Evolutionary conservation across 495 filamentous ascomycete genomes (phyloP).

Genomic region (Annulohypoxylon nitens): DNA sequence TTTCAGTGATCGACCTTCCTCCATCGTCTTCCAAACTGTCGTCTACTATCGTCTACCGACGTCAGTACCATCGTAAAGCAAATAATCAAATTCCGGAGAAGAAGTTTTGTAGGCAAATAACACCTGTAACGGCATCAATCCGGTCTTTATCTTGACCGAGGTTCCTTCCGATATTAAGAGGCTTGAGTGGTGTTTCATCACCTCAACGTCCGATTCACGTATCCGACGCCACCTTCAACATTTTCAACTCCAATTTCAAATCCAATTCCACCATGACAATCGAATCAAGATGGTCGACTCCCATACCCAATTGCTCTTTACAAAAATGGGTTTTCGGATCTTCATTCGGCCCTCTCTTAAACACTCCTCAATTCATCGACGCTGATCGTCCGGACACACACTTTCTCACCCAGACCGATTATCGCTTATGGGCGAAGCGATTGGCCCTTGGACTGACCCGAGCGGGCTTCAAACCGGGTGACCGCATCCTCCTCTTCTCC

Average conservation of each 20-base stretch:
- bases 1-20: background rate
- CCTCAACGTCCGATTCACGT: background rate
- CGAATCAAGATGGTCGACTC: conserved; percentile 58
- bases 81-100: background rate
- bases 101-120: background rate
- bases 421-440: conserved; percentile 77
- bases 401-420: conserved; percentile 58
- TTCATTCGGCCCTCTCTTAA: conserved; percentile 52
- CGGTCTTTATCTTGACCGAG: background rate
- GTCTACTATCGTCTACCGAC: background rate
- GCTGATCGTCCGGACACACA: conserved; percentile 67
- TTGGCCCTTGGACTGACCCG: conserved; percentile 77
- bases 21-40: background rate
- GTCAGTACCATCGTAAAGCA: background rate
- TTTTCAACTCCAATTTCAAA: background rate
- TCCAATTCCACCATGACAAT: conserved; percentile 52
- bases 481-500: conserved; percentile 80
- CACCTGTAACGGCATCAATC: background rate
- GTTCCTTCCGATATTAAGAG: background rate
- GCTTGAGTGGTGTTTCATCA: background rate
- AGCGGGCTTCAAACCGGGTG: conserved; percentile 74
- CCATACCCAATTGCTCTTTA: conserved; percentile 52
- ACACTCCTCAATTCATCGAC: conserved; percentile 61
- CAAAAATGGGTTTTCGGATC: conserved; percentile 56
- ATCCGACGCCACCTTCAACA: background rate